These are phyloP conservation scores for Pseudognaphalium luteoalbum DNA, from an alignment of 129 eudicot species.

Conservation along the genomic window DNA sequence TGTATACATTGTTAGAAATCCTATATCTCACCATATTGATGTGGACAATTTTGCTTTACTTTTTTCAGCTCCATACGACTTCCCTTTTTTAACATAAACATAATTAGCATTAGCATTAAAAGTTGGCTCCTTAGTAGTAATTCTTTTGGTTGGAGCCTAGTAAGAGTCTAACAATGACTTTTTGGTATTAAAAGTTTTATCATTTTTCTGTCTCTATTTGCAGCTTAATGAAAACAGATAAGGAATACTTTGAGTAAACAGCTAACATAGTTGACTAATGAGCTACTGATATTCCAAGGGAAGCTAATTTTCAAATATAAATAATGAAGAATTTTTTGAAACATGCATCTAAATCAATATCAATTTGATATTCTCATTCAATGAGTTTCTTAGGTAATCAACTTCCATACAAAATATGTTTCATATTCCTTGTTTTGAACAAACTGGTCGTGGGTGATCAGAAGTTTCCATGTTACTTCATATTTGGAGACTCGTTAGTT, in stretches of 20 bases:
- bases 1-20: too few relatives aligned
- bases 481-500: conserved; percentile 13
- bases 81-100: too few relatives aligned
- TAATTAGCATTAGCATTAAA: too few relatives aligned
- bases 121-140: neutral
- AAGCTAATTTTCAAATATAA: neutral
- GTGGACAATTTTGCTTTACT: neutral
- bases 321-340: neutral
- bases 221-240: neutral
- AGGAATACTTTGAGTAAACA: neutral
- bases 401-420: neutral
- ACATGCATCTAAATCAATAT: neutral
- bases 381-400: conserved; percentile 6
- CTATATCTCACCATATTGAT: neutral
- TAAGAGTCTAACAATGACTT: neutral
- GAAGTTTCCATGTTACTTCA: conserved; percentile 11
- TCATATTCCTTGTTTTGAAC: conserved; percentile 1
- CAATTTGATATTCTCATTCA: neutral
- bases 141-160: neutral
- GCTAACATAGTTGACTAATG: neutral
- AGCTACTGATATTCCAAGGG: neutral
- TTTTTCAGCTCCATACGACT: conserved; percentile 52
- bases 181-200: neutral
- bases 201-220: neutral
- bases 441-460: conserved; percentile 1